Evolutionary conservation across 208 protist species (phyloP).

Genomic region (Trichomonas gallinae): DNA sequence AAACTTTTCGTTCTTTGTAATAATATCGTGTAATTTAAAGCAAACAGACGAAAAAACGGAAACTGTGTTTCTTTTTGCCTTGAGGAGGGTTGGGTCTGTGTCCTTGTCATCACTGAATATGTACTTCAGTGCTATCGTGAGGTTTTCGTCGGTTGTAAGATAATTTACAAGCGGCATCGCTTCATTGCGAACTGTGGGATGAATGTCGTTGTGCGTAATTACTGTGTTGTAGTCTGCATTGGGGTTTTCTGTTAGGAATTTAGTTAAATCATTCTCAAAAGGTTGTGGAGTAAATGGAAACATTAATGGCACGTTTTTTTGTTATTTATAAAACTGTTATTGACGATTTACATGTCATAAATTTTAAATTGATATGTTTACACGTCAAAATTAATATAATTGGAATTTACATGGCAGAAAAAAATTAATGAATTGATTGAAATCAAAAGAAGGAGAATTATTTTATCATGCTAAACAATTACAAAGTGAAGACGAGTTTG

Average conservation of each 20-base stretch:
- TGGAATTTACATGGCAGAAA: too few relatives aligned
- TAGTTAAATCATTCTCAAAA: neutral
- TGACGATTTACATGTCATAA: neutral
- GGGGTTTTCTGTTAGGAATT: neutral
- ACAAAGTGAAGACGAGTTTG: too few relatives aligned
- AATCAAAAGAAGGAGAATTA: too few relatives aligned
- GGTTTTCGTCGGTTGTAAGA: neutral
- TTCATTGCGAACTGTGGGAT: neutral
- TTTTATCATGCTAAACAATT: too few relatives aligned
- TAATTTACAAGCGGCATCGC: neutral
- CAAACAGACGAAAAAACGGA: neutral
- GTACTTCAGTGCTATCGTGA: neutral
- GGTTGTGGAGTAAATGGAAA: neutral
- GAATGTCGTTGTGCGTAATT: neutral
- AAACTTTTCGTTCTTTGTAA: neutral
- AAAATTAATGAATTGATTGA: too few relatives aligned
- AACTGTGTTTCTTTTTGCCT: neutral
- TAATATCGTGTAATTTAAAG: neutral
- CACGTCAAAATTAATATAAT: too few relatives aligned
- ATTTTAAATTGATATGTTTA: neutral
- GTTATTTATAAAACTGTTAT: neutral
- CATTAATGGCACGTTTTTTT: neutral
- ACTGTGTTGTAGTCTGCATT: neutral
- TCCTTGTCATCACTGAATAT: neutral
- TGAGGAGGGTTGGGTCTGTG: neutral